phyloP scores from a whole-genome alignment of 164 flowering plant genomes.

The Annona squamosa region DNA sequence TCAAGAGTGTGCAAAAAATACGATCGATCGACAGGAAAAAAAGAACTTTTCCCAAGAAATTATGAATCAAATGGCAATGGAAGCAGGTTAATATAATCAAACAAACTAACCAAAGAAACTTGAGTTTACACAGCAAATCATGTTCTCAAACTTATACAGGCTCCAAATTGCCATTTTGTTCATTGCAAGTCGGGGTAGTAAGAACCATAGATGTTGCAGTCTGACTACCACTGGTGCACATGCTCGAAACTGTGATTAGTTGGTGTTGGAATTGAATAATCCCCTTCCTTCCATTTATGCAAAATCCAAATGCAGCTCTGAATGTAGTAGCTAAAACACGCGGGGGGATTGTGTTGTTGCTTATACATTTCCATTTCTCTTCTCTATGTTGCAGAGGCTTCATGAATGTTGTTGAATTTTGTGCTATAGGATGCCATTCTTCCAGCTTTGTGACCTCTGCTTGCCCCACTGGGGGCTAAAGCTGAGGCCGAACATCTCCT shows the following conservation, averaged over 20 bases:
- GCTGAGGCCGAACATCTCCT: slow-evolving; percentile 94
- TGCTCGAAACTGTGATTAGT: background rate
- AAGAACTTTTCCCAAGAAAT: background rate
- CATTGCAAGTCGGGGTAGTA: too few species aligned
- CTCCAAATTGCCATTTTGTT: background rate
- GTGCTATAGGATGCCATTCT: slow-evolving; percentile 31
- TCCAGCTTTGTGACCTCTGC: slow-evolving; percentile 54
- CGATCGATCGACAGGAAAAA: background rate
- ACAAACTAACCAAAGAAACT: background rate
- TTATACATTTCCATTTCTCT: background rate
- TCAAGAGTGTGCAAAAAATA: background rate
- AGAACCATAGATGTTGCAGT: background rate
- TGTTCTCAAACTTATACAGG: background rate
- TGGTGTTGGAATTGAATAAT: background rate
- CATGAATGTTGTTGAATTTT: background rate
- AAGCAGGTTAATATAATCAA: background rate
- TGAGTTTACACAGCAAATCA: background rate
- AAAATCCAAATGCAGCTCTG: background rate
- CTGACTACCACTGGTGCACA: background rate
- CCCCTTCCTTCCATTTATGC: background rate
- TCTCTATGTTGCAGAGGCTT: background rate
- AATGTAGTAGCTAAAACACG: background rate
- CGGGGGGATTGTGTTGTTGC: background rate
- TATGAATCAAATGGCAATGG: background rate
- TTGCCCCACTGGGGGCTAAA: slow-evolving; percentile 45